phyloP scores from a whole-genome alignment of 228 moss, liverwort and hornwort genomes.

The Sphagnum magellanicum region DNA sequence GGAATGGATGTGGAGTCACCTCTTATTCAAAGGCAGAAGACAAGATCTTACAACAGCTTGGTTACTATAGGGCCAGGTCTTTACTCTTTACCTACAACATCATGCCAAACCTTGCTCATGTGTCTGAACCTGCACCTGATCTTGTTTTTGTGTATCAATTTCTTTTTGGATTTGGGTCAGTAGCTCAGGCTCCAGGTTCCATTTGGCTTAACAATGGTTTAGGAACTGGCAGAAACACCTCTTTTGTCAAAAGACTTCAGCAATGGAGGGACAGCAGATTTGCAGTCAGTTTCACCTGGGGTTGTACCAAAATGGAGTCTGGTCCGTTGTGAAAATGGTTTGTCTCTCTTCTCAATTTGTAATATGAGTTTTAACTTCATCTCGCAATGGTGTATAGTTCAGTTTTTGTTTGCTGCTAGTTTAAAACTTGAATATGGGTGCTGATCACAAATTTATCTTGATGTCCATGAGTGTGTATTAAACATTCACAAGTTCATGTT shows the following conservation, averaged over 20 bases:
- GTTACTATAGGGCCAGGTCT: slow-evolving; percentile 43
- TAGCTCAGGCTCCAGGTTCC: no score
- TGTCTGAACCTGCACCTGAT: no score
- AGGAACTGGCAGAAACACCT: slow-evolving; percentile 26
- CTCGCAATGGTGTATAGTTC: no score
- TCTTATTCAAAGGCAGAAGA: slow-evolving; percentile 22
- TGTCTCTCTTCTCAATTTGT: neutral
- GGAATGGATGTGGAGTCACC: slow-evolving; percentile 28
- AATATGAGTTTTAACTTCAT: no score
- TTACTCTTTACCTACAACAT: slow-evolving; percentile 2
- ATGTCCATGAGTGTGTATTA: no score
- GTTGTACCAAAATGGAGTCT: slow-evolving; percentile 58
- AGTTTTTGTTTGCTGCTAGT: neutral
- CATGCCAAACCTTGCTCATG: no score
- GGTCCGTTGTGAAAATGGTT: slow-evolving; percentile 71
- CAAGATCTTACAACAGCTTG: slow-evolving; percentile 45
- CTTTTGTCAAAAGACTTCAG: slow-evolving; percentile 13
- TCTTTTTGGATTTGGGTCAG: no score
- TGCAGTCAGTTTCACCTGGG: slow-evolving; percentile 24
- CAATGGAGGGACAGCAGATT: slow-evolving; percentile 18
- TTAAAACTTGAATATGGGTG: neutral
- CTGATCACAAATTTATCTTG: neutral
- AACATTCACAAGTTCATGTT: no score
- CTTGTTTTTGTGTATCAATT: no score
- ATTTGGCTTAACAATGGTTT: no score